Base-by-base conservation (phyloP, 2,329 filamentous ascomycete species). In the Ceratocystis alfenasii region DNA sequence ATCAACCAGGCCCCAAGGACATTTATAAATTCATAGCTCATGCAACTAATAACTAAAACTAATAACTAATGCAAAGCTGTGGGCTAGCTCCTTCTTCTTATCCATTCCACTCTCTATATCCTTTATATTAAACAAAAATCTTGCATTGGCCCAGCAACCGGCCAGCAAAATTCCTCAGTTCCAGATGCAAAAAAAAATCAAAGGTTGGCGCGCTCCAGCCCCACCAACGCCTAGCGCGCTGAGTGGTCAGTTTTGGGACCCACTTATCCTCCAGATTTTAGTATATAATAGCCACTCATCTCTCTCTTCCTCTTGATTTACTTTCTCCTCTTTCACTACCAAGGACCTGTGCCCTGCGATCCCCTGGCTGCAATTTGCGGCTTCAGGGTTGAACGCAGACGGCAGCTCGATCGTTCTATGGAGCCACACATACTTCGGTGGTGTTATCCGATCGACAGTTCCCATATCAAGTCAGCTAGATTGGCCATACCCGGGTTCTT, bases 381-480 rank as follows among this genome's bases (percentile, higher is more conserved):
- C 57, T 67, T 67, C 65, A 67, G 66, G 63, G 89, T 93, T 77
- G 89, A 92, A 81, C 83, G 78, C 83, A 88, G 84, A 36, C 74
- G 81, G 85, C 89, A 93, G 86, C 84, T 93, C 89, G 88, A 89
- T 90, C 85, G 83, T 68, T 66, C 74, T 76, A 90, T 86, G 88
- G 88, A 91, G 87, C 86, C 87, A 89, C 86, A 53, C 48, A 3
- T 83, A 76, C 75, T 74, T 73, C 77, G 71, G 86, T 90, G 88
- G 84, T 91, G 87, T 88, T 82, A 86, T 92, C 88, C 87, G 85
- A 89, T 91, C 88, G 90, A 95, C 91, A 94, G 89, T 86, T 94
- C 87, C 89, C 76, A 95, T 87, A 96, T 50, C 12, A 59, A 59
- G 55, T 59, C 55, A 59, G 55, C 55, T 59, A 30, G 55, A 10